Evolutionary conservation across 2,329 filamentous ascomycete species (phyloP), one percentile per base, ranked within the genome.

Genomic region (Westerdykella ornata): DNA sequence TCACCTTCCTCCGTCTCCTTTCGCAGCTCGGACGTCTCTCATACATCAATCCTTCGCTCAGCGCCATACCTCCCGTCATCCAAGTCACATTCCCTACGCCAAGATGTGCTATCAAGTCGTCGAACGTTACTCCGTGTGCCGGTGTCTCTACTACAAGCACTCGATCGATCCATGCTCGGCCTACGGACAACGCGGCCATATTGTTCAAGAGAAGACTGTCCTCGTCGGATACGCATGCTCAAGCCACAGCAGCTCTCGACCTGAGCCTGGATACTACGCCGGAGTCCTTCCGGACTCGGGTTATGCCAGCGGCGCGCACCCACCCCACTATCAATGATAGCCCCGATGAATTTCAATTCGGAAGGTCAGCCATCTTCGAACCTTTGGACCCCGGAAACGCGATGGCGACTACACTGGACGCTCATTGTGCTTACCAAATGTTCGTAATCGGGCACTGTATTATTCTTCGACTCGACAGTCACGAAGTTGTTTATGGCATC

Each of bases 101-200:
- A 53, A 42, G 47, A 94, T 95, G 88, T 95, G 88, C 62, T 89
- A 87, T 60, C 85, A 89, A 69, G 70, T 95, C 47, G 73, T 90
- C 56, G 88, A 95, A 67, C 76, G 86, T 44, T 95, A 88, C 72
- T 82, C 88, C 41, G 85, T 84, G 42, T 95, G 88, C 75, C 78
- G 81, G 49, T 95, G 88, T 69, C 75, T 90, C 54, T 94, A 95
- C 73, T 87, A 90, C 72, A 77, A 83, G 59, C 89, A 95, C 65
- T 81, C 85, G 36, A 76, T 95, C 55, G 88, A 95, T 60, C 84
- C 85, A 46, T 95, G 88, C 63, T 73, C 80, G 37, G 74, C 79
- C 28, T 87, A 88, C 62, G 85, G 84, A 46, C 81, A 84, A 45
- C 77, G 79, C 37, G 83, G 83, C 35, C 88, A 95, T 59, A 56